Evolutionary conservation across 1,284 basidiomycete species (phyloP).

Genomic region (Sanghuangporus weigelae): DNA sequence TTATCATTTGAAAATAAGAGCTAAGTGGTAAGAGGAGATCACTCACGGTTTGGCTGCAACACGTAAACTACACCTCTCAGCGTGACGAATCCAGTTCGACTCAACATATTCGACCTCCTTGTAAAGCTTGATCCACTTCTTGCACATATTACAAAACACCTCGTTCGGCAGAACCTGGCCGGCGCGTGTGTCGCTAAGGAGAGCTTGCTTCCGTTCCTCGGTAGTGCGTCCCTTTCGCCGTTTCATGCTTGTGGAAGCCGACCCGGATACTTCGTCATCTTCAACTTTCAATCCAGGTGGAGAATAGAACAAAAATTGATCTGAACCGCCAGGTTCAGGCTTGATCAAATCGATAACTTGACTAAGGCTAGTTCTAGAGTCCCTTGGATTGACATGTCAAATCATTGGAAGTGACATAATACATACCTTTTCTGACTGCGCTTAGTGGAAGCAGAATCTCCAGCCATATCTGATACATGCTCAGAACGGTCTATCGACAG

Average conservation of each 20-base stretch:
- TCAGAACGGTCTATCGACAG: background rate
- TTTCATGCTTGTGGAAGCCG: background rate
- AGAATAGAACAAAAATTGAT: background rate
- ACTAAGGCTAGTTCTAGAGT: background rate
- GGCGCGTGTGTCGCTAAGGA: conserved; percentile 8
- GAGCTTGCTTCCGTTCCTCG: conserved; percentile 8
- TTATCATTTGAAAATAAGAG: background rate
- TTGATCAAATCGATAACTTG: background rate
- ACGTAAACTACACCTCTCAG: conserved; percentile 12
- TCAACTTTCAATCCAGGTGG: background rate
- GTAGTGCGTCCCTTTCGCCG: conserved; percentile 13
- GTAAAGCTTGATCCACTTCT: conserved; percentile 18
- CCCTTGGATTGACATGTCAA: background rate
- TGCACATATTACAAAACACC: conserved; percentile 16
- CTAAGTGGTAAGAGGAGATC: background rate
- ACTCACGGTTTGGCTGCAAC: background rate
- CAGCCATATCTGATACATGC: too few species aligned
- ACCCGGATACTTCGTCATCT: background rate
- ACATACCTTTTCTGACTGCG: background rate
- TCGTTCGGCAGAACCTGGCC: conserved; percentile 14
- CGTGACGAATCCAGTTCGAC: conserved; percentile 18
- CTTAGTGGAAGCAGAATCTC: background rate
- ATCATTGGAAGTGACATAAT: background rate
- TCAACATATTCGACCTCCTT: conserved; percentile 16
- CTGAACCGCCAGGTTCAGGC: background rate